Conservation (phyloP, 495 filamentous ascomycete species). For the Hypoxylon lenormandii region DNA sequence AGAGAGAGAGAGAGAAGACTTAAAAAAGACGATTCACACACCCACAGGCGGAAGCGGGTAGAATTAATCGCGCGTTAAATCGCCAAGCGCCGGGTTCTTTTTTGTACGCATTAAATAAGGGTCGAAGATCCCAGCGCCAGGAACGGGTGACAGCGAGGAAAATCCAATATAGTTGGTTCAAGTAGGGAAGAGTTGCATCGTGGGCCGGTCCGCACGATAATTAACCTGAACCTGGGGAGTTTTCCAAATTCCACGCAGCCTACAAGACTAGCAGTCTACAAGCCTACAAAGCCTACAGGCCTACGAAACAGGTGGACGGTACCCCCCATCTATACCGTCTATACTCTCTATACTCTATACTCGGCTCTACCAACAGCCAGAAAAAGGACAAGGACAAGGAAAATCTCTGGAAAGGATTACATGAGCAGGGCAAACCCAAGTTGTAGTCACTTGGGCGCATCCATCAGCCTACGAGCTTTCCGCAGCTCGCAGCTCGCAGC, state of each 20-base stretch:
- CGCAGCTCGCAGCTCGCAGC: neutral
- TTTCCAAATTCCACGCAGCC: conserved; percentile 20
- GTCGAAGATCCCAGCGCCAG: conserved; percentile 38
- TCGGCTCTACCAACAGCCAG: conserved; percentile 21
- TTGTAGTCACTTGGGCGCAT: conserved; percentile 37
- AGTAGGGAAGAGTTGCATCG: conserved; percentile 45
- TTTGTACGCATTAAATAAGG: conserved; percentile 45
- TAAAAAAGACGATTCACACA: conserved; percentile 35
- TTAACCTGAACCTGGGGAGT: conserved; percentile 32
- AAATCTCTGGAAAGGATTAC: conserved; percentile 23
- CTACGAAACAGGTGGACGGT: too few species aligned
- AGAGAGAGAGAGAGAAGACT: conserved; percentile 26
- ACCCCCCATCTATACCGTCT: too few species aligned
- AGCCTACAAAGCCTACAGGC: too few species aligned
- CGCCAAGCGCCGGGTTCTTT: conserved; percentile 50
- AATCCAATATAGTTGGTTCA: conserved; percentile 37
- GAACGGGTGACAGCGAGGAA: conserved; percentile 29
- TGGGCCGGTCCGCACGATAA: conserved; percentile 49
- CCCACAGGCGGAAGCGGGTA: conserved; percentile 55
- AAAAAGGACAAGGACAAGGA: neutral
- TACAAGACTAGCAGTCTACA: conserved; percentile 4
- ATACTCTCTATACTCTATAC: conserved; percentile 2
- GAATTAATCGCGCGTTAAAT: conserved; percentile 63
- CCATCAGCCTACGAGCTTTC: conserved; percentile 26
- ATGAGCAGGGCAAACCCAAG: conserved; percentile 28